Evolutionary conservation across 2,329 filamentous ascomycete species (phyloP), one percentile per base, ranked within the genome.

Genomic region (Xylaria arbuscula): DNA sequence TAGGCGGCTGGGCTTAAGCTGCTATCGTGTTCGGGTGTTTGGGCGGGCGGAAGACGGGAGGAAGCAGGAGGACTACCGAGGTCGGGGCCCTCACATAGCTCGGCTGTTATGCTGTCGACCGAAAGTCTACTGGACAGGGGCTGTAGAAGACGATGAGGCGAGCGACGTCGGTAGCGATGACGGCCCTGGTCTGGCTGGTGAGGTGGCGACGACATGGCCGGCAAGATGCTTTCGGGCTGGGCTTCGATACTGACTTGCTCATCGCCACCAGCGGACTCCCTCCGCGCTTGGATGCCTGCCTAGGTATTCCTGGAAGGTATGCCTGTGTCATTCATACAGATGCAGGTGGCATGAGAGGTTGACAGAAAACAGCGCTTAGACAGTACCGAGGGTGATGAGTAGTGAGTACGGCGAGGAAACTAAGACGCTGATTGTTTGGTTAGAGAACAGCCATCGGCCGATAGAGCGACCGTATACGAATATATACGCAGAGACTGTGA

Each of bases 91-190:
- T 90, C 88, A 73, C 88, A 89, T 10, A 90, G 79, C 36, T 90
- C 88, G 32, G 87, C 88, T 24, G 84, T 82, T 45, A 90, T 85
- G 75, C 87, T 89, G 75, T 89, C 88, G 68, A 89, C 87, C 0
- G 88, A 90, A 34, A 83, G 76, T 48, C 79, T 82, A 60, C 82
- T 81, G 10, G 64, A 51, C 22, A 53, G 42, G 9, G 58, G 19
- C 34, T 63, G 56, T 19, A 80, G 64, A 17, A 57, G 22, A 47
- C 5, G 55, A 47, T 40, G 9, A 32, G 55, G 38, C 38, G 55
- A 57, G 17, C 15, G 55, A 57, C 22, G 24, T 22, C 55, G 22
- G 8, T 15, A 24, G 4, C n/a, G 13, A 24, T 56, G 48, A 13
- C 48, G 48, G 17, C 22, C n/a, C 13, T 60, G 40, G 17, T 47